Percentiles rank a stretch among this genome's conserved stretches.
These are phyloP conservation scores for Alternaria sp. DNA, from an alignment of 2,329 filamentous ascomycete species.

Conservation along the genomic window DNA sequence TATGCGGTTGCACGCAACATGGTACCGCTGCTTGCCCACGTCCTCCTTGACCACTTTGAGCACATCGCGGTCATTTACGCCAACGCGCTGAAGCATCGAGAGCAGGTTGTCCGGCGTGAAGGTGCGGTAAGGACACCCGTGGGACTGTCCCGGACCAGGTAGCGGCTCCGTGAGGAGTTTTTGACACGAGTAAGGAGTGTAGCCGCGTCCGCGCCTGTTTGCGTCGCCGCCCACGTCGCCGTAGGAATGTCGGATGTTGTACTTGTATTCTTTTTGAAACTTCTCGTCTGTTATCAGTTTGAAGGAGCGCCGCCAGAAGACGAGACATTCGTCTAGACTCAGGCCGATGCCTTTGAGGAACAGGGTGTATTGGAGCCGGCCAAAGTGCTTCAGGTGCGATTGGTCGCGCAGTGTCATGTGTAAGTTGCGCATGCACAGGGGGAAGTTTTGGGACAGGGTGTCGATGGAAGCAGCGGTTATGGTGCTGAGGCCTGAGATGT, in stretches of 20 bases:
- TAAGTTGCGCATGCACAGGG: conserved; percentile 91
- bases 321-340: conserved; percentile 85
- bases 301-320: conserved; percentile 92
- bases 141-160: conserved; percentile 84
- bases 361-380: conserved; percentile 90
- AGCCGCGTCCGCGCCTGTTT: conserved; percentile 85
- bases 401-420: conserved; percentile 87
- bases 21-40: conserved; percentile 85
- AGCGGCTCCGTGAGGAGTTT: conserved; percentile 91
- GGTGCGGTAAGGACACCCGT: conserved; percentile 96
- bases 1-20: conserved; percentile 95
- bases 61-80: conserved; percentile 79
- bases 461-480: conserved; percentile 72
- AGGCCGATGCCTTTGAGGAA: conserved; percentile 97
- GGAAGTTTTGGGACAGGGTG: conserved; percentile 79
- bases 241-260: conserved; percentile 95
- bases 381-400: conserved; percentile 90
- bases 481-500: conserved; percentile 77
- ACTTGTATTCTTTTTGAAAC: conserved; percentile 97
- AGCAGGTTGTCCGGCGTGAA: conserved; percentile 89
- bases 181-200: conserved; percentile 91
- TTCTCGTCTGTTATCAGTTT: conserved; percentile 87
- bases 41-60: conserved; percentile 86
- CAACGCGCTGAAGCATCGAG: conserved; percentile 76
- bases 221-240: conserved; percentile 94